Evolutionary conservation across 352 stramenopile genomes (phyloP), one percentile per base, ranked within the genome.

Genomic region (Globisporangium canariense): DNA sequence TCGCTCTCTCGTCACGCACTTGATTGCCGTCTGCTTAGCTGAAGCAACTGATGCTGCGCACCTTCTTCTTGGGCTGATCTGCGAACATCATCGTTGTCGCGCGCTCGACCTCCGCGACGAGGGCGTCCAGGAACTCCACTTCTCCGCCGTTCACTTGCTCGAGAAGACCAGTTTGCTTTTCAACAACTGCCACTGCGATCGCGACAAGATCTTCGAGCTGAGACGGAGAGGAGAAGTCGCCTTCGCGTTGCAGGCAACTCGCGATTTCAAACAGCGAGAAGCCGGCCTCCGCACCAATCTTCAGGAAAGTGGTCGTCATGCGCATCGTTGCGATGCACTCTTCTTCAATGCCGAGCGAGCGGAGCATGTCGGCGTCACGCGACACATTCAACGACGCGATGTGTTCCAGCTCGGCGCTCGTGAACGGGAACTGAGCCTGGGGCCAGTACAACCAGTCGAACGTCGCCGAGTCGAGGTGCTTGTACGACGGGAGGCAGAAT

Each of bases 381-480:
- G 64, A 62, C 20, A 69, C 71, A 43, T 95, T 77, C 14, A 97
- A 69, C 58, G 77, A 81, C 43, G 75, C 75, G 34, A 97, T 91
- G 58, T 92, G 85, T 32, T 92, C 78, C 2, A 94, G 62, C 63
- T 92, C 83, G 13, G 79, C 76, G 56, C 73, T 74, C 30, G 79
- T 94, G 72, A 97, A 93, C 34, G 89, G 89, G 68, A 92, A 91
- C 65, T 96, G 88, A 18, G 89, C 83, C 62, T 97, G 89, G 1
- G 88, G 83, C 86, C 89, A 97, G 51, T 90, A 75, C 54, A 96
- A 74, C 88, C 89, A 95, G 69, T 97, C 89, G 54, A 96, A 96
- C 20, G 70, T 91, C 18, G 89, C 84, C 8, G 76, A 77, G 55
- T 93, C 88, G 36, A 96, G 56, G 56, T 96, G 75, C 69, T 90